Conservation (phyloP, 257 asterid genomes). For the Solanum etuberosum region DNA sequence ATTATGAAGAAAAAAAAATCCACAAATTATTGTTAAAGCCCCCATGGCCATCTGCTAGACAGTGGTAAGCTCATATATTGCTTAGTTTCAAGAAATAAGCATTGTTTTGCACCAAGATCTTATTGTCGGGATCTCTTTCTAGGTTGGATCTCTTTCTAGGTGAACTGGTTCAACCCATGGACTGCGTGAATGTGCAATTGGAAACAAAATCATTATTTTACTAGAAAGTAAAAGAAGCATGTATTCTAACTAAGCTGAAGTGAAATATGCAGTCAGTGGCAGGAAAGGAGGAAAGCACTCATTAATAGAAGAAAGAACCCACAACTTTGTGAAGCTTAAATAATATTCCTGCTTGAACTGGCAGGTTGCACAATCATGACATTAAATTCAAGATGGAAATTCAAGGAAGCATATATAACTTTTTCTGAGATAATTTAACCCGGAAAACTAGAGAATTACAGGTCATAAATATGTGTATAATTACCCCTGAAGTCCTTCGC, state of each 20-base stretch:
- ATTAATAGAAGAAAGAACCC: not conserved
- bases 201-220: not conserved
- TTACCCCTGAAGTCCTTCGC: slow-evolving; percentile 79
- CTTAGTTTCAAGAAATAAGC: not conserved
- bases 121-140: not conserved
- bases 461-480: not conserved
- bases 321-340: not conserved
- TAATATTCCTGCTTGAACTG: not conserved
- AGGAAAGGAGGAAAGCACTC: not conserved
- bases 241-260: not conserved
- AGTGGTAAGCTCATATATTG: not conserved
- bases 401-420: not conserved
- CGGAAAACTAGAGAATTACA: not conserved
- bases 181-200: not conserved
- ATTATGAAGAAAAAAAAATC: not conserved
- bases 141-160: not conserved
- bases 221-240: not conserved
- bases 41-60: not conserved
- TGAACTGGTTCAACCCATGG: not conserved
- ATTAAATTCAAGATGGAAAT: not conserved
- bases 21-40: not conserved
- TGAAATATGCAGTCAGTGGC: not conserved
- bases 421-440: not conserved
- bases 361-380: not conserved
- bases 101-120: not conserved